These are phyloP conservation scores for Nakaseomyces glabratus DNA, from an alignment of 1,139 yeast genomes.

Conservation along the genomic window DNA sequence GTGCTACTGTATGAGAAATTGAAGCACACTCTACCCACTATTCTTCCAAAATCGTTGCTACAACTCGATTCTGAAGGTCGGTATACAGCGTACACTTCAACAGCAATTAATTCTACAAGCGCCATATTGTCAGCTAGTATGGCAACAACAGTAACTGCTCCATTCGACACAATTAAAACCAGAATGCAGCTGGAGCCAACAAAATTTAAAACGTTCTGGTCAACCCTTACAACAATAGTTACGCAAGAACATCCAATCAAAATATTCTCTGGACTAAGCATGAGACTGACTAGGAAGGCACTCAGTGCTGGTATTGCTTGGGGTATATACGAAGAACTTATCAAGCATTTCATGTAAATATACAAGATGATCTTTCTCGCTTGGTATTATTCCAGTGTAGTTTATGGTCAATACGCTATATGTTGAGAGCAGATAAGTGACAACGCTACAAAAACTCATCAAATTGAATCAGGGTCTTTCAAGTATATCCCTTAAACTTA, in stretches of 20 bases:
- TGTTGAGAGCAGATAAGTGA: too few species aligned
- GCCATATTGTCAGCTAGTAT: slow-evolving; percentile 69
- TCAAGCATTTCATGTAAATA: slow-evolving; percentile 35
- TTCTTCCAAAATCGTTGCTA: slow-evolving; percentile 23
- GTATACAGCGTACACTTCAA: slow-evolving; percentile 37
- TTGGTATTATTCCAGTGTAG: too few species aligned
- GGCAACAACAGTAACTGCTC: slow-evolving; percentile 85
- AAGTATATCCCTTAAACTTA: too few species aligned
- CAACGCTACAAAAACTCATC: too few species aligned
- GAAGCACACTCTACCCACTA: slow-evolving; percentile 40
- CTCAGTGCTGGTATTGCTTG: slow-evolving; percentile 92
- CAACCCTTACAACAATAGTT: slow-evolving; percentile 36
- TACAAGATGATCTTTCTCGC: too few species aligned
- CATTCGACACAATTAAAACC: slow-evolving; percentile 91
- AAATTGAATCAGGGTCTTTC: too few species aligned
- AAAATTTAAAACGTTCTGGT: slow-evolving; percentile 35
- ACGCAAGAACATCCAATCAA: slow-evolving; percentile 52
- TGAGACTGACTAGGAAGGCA: slow-evolving; percentile 78
- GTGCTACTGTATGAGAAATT: slow-evolving; percentile 73
- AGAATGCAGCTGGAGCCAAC: slow-evolving; percentile 67
- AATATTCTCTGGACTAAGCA: slow-evolving; percentile 73
- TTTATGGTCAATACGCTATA: too few species aligned
- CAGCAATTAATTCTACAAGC: slow-evolving; percentile 56
- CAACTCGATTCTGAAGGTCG: slow-evolving; percentile 18
- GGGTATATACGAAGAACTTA: slow-evolving; percentile 89